Evolutionary conservation across 805 yeast species (phyloP), one percentile per base, ranked within the genome.

Genomic region (Teunomyces atbi): DNA sequence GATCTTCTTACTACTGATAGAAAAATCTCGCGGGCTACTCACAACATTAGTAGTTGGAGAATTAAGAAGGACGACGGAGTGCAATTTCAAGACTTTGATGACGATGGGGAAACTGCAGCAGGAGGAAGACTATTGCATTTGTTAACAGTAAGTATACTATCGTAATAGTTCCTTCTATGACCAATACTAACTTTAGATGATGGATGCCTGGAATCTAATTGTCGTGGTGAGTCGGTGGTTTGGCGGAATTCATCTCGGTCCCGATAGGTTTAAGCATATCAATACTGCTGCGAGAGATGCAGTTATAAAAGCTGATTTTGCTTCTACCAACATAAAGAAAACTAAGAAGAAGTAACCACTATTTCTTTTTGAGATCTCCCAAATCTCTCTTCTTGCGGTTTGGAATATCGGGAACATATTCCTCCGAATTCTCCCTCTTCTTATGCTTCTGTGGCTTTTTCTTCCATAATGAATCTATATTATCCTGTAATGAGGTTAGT

Each of bases 61-160:
- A 84, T 94, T 3, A 73, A 74, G 46, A 62, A 75, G n/a, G 67
- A 59, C 1, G 71, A 73, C 15, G 88, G 83, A 0, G 77, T 81
- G 0, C 73, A 77, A 30, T 77, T 74, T 41, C 94, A 88, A 56
- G 97, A 94, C 56, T 90, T 88, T 56, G 97, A 94, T 59, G 98
- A 94, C 62, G 99, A 92, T 60, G 99, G 99, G 2, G 99, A 94
- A 60, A 77, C 95, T 0, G 98, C 98, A 0, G 96, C 98, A 1
- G 99, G 99, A 7, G 82, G 91, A 4, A 71, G 97, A 47, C 69
- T 91, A 74, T 65, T 90, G 42, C 96, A 89, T 68, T 65, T 91
- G 41, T 66, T 91, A 53, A 80, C 87, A 30, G 78, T 81, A 53
- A 42, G 78, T 67, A 46, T 48, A 16, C 6, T 26, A 4, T 16